These are phyloP conservation scores for Alternaria sp. DNA, from an alignment of 2,329 filamentous ascomycete species.

Conservation along the genomic window DNA sequence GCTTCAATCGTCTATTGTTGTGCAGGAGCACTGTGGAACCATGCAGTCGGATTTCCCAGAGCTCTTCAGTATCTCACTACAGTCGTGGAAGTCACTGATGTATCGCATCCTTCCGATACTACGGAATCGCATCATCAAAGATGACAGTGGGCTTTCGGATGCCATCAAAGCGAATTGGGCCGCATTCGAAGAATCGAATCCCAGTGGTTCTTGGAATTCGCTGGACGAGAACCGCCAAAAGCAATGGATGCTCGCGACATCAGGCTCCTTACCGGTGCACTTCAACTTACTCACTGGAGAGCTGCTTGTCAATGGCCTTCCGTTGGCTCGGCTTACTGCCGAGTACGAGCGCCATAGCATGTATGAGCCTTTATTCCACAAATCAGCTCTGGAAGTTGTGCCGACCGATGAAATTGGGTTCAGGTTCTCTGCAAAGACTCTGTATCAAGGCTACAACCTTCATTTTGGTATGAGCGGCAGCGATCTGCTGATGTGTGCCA, in stretches of 20 bases:
- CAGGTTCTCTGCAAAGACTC: conserved; percentile 49
- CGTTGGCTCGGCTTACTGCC: conserved; percentile 55
- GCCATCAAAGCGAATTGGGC: conserved; percentile 28
- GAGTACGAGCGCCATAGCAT: conserved; percentile 52
- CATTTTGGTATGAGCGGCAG: conserved; percentile 44
- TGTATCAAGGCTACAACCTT: conserved; percentile 31
- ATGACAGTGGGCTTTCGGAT: conserved; percentile 18
- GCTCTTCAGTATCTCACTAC: conserved; percentile 13
- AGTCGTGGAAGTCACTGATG: conserved; percentile 26
- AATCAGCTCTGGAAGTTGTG: conserved; percentile 53
- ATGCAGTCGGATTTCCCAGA: background rate
- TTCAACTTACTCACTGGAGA: conserved; percentile 61
- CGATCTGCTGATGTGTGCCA: conserved; percentile 35
- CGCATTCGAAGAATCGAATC: conserved; percentile 16
- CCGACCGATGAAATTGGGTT: conserved; percentile 50
- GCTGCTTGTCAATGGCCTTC: conserved; percentile 61
- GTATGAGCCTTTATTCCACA: conserved; percentile 55
- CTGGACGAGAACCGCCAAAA: conserved; percentile 13
- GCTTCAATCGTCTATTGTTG: conserved; percentile 27
- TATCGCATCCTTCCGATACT: conserved; percentile 22
- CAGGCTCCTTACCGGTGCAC: conserved; percentile 31
- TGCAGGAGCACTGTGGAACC: conserved; percentile 24
- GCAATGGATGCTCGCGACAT: conserved; percentile 44
- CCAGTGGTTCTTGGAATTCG: conserved; percentile 12
- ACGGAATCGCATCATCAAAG: background rate